phyloP scores from a whole-genome alignment of 2,329 filamentous ascomycete genomes.

The Alternaria sp. region DNA sequence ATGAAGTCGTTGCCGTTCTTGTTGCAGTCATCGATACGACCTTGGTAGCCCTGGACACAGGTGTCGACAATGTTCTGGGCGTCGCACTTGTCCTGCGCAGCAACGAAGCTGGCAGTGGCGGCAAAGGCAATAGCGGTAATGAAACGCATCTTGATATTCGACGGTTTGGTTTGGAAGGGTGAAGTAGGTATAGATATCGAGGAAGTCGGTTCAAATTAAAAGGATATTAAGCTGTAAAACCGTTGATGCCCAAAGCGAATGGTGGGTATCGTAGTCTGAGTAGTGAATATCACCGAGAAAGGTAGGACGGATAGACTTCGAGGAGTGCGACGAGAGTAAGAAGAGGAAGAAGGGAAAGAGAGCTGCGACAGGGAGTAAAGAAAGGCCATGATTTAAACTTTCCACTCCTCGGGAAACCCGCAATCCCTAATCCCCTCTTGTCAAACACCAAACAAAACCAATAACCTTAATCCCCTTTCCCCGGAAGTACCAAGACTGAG shows the following conservation, averaged over 20 bases:
- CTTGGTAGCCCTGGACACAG: conserved; percentile 53
- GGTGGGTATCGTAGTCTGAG: not conserved
- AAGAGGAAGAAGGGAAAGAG: not conserved
- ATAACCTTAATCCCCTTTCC: conserved; percentile 4
- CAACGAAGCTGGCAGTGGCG: conserved; percentile 45
- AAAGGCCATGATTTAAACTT: not conserved
- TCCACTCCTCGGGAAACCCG: not conserved
- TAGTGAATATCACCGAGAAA: not conserved
- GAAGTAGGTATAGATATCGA: not conserved
- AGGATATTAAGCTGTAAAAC: not conserved
- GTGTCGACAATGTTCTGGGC: conserved; percentile 58
- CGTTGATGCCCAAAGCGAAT: not conserved
- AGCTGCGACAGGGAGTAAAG: not conserved
- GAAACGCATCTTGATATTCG: conserved; percentile 41
- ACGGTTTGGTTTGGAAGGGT: not conserved
- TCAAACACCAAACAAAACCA: conserved; percentile 1
- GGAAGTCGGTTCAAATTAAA: not conserved
- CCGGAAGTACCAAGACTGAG: not conserved
- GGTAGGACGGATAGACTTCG: not conserved
- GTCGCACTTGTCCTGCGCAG: conserved; percentile 47
- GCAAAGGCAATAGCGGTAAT: conserved; percentile 32
- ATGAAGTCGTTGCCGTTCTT: conserved; percentile 55
- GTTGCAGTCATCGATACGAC: conserved; percentile 53
- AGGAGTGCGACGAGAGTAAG: not conserved
- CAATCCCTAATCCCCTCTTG: conserved; percentile 1